A percentile compares a stretch with the other conserved stretches of the same genome.
Conservation (phyloP, 495 filamentous ascomycete species). For the Aspergillus coremiiformis region DNA sequence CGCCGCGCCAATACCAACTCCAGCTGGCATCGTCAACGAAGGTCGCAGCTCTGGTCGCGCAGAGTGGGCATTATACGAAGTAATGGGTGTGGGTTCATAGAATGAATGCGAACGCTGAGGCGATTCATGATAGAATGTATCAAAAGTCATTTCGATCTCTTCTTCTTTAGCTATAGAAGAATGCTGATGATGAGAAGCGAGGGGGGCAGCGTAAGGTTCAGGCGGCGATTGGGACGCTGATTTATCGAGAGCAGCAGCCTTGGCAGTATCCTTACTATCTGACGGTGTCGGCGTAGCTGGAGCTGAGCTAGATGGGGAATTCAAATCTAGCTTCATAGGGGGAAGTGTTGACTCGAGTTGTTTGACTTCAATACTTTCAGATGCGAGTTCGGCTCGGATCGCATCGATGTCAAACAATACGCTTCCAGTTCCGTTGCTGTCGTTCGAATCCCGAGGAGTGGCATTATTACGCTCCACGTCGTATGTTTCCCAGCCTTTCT, state of each 20-base stretch:
- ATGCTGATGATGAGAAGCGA: conserved; percentile 14
- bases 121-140: conserved; percentile 48
- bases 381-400: conserved; percentile 77
- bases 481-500: conserved; percentile 95
- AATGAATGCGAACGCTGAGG: conserved; percentile 19
- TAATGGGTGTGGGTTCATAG: conserved; percentile 6
- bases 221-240: conserved; percentile 26
- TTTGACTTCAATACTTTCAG: conserved; percentile 64
- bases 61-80: conserved; percentile 6
- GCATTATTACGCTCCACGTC: conserved; percentile 45
- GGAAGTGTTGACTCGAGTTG: conserved; percentile 84
- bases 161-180: conserved; percentile 29
- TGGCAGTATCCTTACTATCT: conserved; percentile 38
- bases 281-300: conserved; percentile 25
- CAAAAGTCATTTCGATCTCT: conserved; percentile 67
- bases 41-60: conserved; percentile 37
- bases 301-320: conserved; percentile 20
- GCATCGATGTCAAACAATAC: conserved; percentile 96
- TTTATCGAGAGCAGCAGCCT: conserved; percentile 26
- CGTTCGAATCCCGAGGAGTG: conserved; percentile 16
- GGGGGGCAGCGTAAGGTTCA: conserved; percentile 15
- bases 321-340: conserved; percentile 72
- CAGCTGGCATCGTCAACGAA: conserved; percentile 31
- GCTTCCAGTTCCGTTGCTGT: conserved; percentile 28
- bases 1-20: conserved; percentile 7